Evolutionary conservation across 1,284 basidiomycete genomes (phyloP), one percentile per base, ranked within the genome.

Genomic region (Apiotrichum mycotoxinovorans): DNA sequence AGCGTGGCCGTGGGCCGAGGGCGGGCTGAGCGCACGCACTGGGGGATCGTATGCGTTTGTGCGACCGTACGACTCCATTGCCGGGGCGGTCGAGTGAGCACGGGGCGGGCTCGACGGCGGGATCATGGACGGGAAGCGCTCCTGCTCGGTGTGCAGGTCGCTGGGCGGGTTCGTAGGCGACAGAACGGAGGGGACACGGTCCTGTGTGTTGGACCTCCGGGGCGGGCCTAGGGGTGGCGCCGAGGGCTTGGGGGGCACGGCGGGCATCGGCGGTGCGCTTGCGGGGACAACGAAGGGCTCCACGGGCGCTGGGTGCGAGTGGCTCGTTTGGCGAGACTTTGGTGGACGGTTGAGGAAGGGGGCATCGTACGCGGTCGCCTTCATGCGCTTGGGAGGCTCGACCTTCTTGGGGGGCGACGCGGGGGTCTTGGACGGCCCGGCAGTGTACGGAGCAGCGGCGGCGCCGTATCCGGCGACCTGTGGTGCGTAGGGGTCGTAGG

Each of bases 281-380:
- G 63, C 53, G 0, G 64, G 51, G 17, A 26, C 17, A 57, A 52
- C 48, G 51, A 57, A 66, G 14, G 60, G 37, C n/a, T 52, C 25
- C 9, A 43, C 18, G 7, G 45, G 45, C 10, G 45, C 8, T 20
- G 15, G 64, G 37, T 22, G 33, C 14, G 30, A 38, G 2, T 22
- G 25, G 35, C 35, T 40, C 15, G 26, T 25, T 17, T 11, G 15
- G 17, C n/a, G 38, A 34, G 52, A 46, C 12, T 51, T 50, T 5
- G 61, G 11, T 65, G 60, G 14, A 58, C 45, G 45, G 45, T 35
- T 35, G 20, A 62, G 47, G 53, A 73, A 67, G 0, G 75, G 75
- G 7, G 74, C 74, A 59, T 77, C 75, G 48, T 75, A 77, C 8
- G 75, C 75, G 27, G 67, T 74, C 22, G 74, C 74, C 11, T 62